Evolutionary conservation across 176 grass and related monocot genomes (phyloP), one percentile per base, ranked within the genome.

Genomic region (Aegilops sharonensis): DNA sequence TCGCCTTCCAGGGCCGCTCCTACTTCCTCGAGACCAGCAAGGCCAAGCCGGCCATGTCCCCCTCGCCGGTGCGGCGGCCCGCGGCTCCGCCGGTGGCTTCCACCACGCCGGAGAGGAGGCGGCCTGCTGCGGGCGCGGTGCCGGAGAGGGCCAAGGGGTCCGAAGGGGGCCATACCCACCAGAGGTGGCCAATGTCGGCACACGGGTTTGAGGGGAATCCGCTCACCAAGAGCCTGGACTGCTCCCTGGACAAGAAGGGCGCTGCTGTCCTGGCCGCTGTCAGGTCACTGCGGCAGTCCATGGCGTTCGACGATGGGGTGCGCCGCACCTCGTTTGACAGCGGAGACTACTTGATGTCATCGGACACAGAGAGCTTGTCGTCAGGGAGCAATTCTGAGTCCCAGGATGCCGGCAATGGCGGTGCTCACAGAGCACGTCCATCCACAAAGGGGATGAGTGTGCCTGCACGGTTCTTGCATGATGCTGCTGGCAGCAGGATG

Each of bases 1-100:
- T 99, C 21, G 95, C 97, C 70, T 99, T 99, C 89, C 97, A 99
- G 92, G 97, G 97, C 61, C 83, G 93, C 6, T 94, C 94, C 82
- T 97, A 94, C 84, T 92, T 90, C 85, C 95, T 94, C 63, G 92
- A 94, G 81, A 90, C 94, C 15, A 96, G 87, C 87, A 99, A 90
- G 89, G 89, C 92, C 21, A 91, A 89, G 64, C 82, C 77, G 6
- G 48, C 92, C 80, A 78, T 75, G 4, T 94, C 94, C 36, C 90
- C 97, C 54, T 91, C 92, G 4, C 90, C 92, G 5, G 83, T 60
- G 79, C 81, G 97, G 34, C 94, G 93, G 43, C 82, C 89, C 30
- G 77, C 80, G 23, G 67, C 80, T 3, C 68, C 85, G 17, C 66
- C 89, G 2, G 72, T 65, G 64, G 43, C 72, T 1, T 35, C 87